Evolutionary conservation across 805 yeast species (phyloP).

Genomic region (Ogataea trehaloabstinens): DNA sequence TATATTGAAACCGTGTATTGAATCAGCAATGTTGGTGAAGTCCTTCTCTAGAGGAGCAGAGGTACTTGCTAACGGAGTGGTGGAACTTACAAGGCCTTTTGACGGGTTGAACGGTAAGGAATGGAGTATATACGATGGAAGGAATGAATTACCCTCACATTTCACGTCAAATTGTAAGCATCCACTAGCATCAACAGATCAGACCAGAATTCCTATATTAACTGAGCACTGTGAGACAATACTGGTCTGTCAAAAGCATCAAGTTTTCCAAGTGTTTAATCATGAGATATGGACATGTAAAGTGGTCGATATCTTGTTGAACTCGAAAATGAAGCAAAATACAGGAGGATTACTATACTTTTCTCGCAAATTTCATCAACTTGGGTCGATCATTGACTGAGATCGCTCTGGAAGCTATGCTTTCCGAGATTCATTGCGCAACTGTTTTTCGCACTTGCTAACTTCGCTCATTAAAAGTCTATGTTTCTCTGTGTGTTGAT

Average conservation of each 20-base stretch:
- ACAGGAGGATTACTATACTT: slow-evolving; percentile 69
- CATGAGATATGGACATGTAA: slow-evolving; percentile 91
- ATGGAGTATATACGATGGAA: slow-evolving; percentile 34
- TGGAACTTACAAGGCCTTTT: slow-evolving; percentile 53
- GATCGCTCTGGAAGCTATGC: not conserved
- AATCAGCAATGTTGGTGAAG: slow-evolving; percentile 59
- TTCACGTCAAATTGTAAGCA: slow-evolving; percentile 12
- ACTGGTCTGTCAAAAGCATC: slow-evolving; percentile 56
- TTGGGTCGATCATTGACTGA: slow-evolving; percentile 19
- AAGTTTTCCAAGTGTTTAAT: slow-evolving; percentile 62
- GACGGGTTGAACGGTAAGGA: slow-evolving; percentile 35
- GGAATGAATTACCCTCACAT: slow-evolving; percentile 11
- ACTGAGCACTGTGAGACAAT: slow-evolving; percentile 52
- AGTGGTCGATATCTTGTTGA: slow-evolving; percentile 54
- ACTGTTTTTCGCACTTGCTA: slow-evolving; percentile 22
- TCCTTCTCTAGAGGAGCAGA: slow-evolving; percentile 54
- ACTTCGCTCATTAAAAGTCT: slow-evolving; percentile 23
- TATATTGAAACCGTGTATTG: slow-evolving; percentile 58
- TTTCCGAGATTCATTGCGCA: not conserved
- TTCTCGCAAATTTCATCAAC: slow-evolving; percentile 56
- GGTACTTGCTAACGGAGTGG: slow-evolving; percentile 39
- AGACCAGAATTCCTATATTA: slow-evolving; percentile 51
- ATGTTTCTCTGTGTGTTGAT: slow-evolving; percentile 25
- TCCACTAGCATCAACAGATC: slow-evolving; percentile 12
- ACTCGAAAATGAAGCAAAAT: slow-evolving; percentile 30